Evolutionary conservation across 306 rosid species (phyloP).

Genomic region (Lathyrus oleraceus): DNA sequence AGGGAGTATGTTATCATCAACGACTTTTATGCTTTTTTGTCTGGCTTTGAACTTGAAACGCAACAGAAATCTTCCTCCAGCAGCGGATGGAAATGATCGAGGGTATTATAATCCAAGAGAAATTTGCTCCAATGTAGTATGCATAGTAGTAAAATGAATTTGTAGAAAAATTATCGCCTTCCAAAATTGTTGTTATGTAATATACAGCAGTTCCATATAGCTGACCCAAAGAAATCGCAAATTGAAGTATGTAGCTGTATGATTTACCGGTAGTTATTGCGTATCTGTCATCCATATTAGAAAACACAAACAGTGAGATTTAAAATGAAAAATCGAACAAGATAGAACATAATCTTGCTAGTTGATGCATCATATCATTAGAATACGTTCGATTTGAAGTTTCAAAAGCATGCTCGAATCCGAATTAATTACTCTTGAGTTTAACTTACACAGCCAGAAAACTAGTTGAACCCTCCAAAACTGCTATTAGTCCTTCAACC

Average conservation of each 20-base stretch:
- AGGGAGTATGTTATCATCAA: no score
- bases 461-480: slow-evolving; percentile 83
- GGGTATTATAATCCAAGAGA: slow-evolving; percentile 75
- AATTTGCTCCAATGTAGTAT: slow-evolving; percentile 75
- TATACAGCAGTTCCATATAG: slow-evolving; percentile 73
- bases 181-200: slow-evolving; percentile 66
- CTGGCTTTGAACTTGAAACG: slow-evolving; percentile 55
- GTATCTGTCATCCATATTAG: slow-evolving; percentile 52
- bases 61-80: slow-evolving; percentile 75
- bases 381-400: no score
- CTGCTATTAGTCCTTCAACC: slow-evolving; percentile 75
- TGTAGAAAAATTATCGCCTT: slow-evolving; percentile 76
- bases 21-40: slow-evolving; percentile 61
- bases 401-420: no score
- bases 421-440: background rate
- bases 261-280: slow-evolving; percentile 78
- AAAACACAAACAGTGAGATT: background rate
- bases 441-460: slow-evolving; percentile 77
- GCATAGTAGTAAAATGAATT: slow-evolving; percentile 63
- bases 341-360: background rate
- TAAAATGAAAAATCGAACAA: background rate
- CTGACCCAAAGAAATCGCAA: slow-evolving; percentile 84
- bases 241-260: slow-evolving; percentile 78
- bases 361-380: slow-evolving; percentile 6
- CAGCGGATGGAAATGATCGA: slow-evolving; percentile 61